phyloP scores from a whole-genome alignment of 2,329 filamentous ascomycete species.

The Phyllosticta capitalensis region DNA sequence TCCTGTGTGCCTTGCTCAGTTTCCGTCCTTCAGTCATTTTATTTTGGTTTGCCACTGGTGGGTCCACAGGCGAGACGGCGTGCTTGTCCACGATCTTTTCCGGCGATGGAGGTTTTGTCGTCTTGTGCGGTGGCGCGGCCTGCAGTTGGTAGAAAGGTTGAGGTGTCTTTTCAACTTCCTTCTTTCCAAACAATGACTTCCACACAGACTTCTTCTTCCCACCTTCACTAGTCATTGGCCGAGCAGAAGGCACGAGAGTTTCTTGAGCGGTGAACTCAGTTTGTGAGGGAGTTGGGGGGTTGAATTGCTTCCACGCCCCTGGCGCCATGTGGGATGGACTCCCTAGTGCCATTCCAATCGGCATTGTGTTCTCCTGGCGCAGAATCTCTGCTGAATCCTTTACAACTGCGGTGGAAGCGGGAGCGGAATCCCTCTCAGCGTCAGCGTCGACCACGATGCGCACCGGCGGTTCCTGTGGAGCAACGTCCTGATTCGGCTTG shows the following conservation, averaged over 20 bases:
- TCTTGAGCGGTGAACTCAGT: neutral
- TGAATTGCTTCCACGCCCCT: constrained; percentile 15
- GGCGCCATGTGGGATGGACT: constrained; percentile 26
- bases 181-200: constrained; percentile 30
- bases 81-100: constrained; percentile 12
- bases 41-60: neutral
- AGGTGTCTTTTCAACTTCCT: constrained; percentile 20
- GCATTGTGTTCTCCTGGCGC: constrained; percentile 16
- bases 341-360: constrained; percentile 32
- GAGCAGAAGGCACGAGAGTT: neutral
- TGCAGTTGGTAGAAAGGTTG: constrained; percentile 27
- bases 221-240: constrained; percentile 12
- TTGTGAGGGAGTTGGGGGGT: constrained; percentile 12
- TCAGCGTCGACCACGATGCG: constrained; percentile 16
- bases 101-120: constrained; percentile 2
- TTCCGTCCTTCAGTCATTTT: neutral
- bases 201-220: constrained; percentile 28
- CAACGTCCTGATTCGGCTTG: constrained; percentile 23
- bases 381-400: constrained; percentile 22
- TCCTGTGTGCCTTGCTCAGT: constrained; percentile 1
- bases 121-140: constrained; percentile 14
- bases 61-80: neutral
- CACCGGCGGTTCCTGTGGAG: constrained; percentile 28
- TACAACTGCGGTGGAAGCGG: constrained; percentile 20
- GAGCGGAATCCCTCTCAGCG: constrained; percentile 20